These are phyloP conservation scores for Alternaria arborescens DNA, from an alignment of 2,329 filamentous ascomycete genomes.

Conservation along the genomic window DNA sequence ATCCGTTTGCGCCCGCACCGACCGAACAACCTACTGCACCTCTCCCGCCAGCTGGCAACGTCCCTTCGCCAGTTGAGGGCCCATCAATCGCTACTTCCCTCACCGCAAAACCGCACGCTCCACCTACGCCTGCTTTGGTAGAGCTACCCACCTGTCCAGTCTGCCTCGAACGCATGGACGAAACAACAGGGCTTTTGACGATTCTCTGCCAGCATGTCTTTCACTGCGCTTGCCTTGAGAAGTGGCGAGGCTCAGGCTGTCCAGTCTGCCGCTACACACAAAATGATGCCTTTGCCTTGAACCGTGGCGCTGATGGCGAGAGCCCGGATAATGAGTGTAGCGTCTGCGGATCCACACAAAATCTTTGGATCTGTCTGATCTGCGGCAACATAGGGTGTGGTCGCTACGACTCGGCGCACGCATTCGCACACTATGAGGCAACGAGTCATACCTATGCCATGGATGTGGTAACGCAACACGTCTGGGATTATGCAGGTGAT, in stretches of 20 bases:
- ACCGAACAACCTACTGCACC: conserved; percentile 47
- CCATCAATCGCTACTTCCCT: conserved; percentile 55
- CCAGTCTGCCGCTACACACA: conserved; percentile 93
- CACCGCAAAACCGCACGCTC: conserved; percentile 69
- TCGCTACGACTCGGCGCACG: conserved; percentile 91
- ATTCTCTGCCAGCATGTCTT: conserved; percentile 98
- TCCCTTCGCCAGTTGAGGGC: conserved; percentile 47
- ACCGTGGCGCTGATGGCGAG: conserved; percentile 50
- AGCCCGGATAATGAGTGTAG: conserved; percentile 74
- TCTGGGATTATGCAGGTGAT: conserved; percentile 97
- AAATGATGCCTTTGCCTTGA: conserved; percentile 57
- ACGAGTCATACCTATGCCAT: conserved; percentile 91
- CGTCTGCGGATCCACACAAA: conserved; percentile 79
- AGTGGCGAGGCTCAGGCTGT: conserved; percentile 93
- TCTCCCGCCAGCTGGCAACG: conserved; percentile 39
- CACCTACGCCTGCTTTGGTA: conserved; percentile 82
- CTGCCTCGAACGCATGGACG: conserved; percentile 97
- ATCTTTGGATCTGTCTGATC: conserved; percentile 95
- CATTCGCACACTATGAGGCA: conserved; percentile 91
- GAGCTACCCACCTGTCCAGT: conserved; percentile 96
- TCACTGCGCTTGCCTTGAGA: conserved; percentile 93
- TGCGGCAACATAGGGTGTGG: conserved; percentile 94
- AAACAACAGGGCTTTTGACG: conserved; percentile 92
- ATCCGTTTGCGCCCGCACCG: conserved; percentile 69
- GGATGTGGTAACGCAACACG: conserved; percentile 90